These are phyloP conservation scores for Colletotrichum brevisporum DNA, from an alignment of 2,329 filamentous ascomycete genomes.

Conservation along the genomic window DNA sequence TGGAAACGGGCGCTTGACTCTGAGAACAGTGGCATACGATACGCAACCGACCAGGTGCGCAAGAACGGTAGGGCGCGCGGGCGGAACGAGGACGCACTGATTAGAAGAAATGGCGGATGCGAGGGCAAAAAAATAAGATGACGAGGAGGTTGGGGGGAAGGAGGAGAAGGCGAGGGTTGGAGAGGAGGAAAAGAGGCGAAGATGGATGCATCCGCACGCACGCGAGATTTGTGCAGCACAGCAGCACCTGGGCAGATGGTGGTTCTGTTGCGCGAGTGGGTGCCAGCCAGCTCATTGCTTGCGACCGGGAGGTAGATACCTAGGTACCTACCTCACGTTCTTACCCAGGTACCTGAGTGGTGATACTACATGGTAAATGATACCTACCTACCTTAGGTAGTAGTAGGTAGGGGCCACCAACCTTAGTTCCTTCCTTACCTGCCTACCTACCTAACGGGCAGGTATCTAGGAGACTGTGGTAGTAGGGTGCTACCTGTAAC, in stretches of 20 bases:
- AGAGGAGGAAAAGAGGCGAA: conserved; percentile 15
- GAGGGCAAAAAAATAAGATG: neutral
- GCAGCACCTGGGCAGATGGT: neutral
- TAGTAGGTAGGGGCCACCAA: too few species aligned
- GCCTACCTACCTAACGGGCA: too few species aligned
- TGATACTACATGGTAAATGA: too few species aligned
- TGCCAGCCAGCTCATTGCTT: neutral
- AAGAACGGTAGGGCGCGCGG: conserved; percentile 21
- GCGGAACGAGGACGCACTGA: conserved; percentile 21
- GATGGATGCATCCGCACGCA: conserved; percentile 37
- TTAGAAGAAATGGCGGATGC: conserved; percentile 5
- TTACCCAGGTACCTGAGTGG: too few species aligned
- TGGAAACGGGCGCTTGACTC: conserved; percentile 13
- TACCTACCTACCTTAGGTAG: too few species aligned
- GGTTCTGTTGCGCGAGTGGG: neutral
- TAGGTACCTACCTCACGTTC: neutral
- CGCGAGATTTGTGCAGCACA: conserved; percentile 38
- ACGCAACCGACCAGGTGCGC: conserved; percentile 29
- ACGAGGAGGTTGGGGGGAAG: conserved; percentile 35
- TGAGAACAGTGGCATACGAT: conserved; percentile 13
- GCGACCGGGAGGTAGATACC: neutral
- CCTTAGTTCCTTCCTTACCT: too few species aligned
- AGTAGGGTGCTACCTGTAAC: too few species aligned
- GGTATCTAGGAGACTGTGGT: too few species aligned
- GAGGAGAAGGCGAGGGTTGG: conserved; percentile 20